These are phyloP conservation scores for Quercus berberidifolia DNA, from an alignment of 306 rosid genomes.

Conservation along the genomic window DNA sequence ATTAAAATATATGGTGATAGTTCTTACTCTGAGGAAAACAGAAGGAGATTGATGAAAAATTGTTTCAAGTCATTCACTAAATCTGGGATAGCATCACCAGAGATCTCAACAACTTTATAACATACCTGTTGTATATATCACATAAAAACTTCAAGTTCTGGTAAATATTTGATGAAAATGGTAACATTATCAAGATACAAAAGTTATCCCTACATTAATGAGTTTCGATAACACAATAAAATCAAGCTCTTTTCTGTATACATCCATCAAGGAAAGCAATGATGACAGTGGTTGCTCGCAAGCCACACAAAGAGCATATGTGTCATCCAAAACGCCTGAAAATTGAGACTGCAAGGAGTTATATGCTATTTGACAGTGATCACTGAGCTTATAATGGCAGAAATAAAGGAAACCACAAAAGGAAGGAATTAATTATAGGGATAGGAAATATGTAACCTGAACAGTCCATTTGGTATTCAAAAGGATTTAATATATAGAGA, in stretches of 20 bases:
- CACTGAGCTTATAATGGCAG: background rate
- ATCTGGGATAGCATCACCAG: conserved; percentile 51
- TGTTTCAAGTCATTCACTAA: conserved; percentile 45
- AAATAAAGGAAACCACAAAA: background rate
- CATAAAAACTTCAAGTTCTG: background rate
- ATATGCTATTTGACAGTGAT: background rate
- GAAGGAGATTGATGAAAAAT: conserved; percentile 46
- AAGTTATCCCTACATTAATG: conserved; percentile 27
- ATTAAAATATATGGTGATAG: background rate
- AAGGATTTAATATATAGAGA: background rate
- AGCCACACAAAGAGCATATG: conserved; percentile 56
- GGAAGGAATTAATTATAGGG: background rate
- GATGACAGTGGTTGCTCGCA: conserved; percentile 44
- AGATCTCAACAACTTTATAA: conserved; percentile 26
- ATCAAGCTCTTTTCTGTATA: conserved; percentile 44
- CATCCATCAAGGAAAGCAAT: conserved; percentile 52
- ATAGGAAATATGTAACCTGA: background rate
- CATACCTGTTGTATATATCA: conserved; percentile 43
- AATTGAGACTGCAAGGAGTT: background rate
- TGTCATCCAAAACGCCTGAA: conserved; percentile 63
- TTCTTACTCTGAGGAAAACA: conserved; percentile 52
- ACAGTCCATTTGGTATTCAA: background rate
- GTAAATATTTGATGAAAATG: background rate
- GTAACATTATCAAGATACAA: background rate
- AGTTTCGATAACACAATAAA: conserved; percentile 44